Evolutionary conservation across 148 eudicot genomes (phyloP).

Genomic region (Silene latifolia): DNA sequence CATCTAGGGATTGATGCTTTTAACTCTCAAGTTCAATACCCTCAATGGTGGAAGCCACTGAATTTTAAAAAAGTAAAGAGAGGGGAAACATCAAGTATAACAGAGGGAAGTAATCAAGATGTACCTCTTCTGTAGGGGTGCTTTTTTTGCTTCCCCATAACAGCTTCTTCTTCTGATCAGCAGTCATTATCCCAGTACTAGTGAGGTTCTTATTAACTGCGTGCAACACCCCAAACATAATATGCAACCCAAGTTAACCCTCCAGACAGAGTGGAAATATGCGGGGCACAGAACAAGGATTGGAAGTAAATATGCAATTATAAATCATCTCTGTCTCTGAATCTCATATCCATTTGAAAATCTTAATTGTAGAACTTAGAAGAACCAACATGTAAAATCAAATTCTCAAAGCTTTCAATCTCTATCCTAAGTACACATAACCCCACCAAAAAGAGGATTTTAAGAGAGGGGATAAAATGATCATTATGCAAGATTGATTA

Average conservation of each 20-base stretch:
- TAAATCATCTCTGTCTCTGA: background rate
- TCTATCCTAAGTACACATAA: background rate
- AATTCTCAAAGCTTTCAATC: background rate
- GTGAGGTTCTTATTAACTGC: conserved; percentile 57
- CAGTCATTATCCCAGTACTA: conserved; percentile 6
- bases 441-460: background rate
- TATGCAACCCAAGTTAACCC: background rate
- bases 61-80: background rate
- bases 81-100: background rate
- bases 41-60: background rate
- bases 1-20: too few species aligned
- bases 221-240: conserved; percentile 1
- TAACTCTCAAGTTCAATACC: background rate
- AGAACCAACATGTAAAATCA: background rate
- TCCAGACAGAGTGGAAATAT: background rate
- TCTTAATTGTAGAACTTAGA: background rate
- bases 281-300: background rate
- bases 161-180: conserved; percentile 98
- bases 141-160: conserved; percentile 89
- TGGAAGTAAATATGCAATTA: background rate
- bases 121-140: conserved; percentile 70
- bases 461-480: background rate
- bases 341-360: background rate
- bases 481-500: background rate
- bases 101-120: background rate